Conservation (phyloP, 2,329 filamentous ascomycete species). For the Alternaria arborescens region DNA sequence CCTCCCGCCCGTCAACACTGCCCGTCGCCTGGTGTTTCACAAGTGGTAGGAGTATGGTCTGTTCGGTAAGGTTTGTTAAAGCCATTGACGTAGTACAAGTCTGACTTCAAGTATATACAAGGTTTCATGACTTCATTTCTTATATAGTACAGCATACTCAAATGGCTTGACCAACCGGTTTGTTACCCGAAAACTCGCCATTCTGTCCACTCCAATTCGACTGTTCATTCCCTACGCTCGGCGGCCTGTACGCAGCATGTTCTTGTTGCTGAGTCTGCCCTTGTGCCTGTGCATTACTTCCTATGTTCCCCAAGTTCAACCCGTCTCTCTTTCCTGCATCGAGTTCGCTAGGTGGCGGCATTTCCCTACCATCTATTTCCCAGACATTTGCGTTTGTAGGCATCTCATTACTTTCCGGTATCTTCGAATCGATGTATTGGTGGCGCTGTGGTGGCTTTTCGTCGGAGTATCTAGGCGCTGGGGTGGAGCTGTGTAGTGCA, state of each 20-base stretch:
- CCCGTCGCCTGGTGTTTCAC: too few species aligned
- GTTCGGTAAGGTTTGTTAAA: too few species aligned
- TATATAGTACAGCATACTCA: background rate
- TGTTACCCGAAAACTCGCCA: constrained; percentile 5
- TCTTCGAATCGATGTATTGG: background rate
- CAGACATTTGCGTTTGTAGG: constrained; percentile 20
- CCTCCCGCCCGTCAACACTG: too few species aligned
- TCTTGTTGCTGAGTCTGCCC: background rate
- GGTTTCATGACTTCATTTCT: background rate
- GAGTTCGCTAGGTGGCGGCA: constrained; percentile 9
- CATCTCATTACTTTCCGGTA: constrained; percentile 15
- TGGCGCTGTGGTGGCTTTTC: constrained; percentile 11
- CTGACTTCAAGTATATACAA: background rate
- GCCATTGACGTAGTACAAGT: background rate
- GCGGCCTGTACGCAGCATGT: background rate
- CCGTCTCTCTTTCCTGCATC: constrained; percentile 10
- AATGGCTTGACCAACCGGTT: constrained; percentile 2
- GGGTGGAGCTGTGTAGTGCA: background rate
- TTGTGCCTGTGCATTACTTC: background rate
- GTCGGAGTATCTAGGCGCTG: background rate
- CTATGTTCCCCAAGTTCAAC: background rate
- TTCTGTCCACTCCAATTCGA: background rate
- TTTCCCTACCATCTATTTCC: constrained; percentile 21
- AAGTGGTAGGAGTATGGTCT: too few species aligned
- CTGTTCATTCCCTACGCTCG: background rate